Conservation (phyloP, 2,329 filamentous ascomycete species). For the Fusarium fracticaudum region DNA sequence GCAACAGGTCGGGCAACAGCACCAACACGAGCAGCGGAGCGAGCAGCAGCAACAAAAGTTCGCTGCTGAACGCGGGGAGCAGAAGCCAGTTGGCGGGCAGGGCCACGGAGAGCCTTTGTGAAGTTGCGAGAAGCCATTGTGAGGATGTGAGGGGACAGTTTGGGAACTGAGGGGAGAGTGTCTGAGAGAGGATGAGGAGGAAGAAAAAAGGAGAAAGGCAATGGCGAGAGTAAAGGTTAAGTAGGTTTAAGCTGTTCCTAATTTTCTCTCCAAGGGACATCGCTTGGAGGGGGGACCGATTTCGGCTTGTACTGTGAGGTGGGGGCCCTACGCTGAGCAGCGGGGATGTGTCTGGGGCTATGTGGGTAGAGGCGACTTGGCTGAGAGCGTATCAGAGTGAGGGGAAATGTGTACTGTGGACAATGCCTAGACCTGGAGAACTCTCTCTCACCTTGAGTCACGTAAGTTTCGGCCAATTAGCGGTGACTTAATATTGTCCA, state of each 20-base stretch:
- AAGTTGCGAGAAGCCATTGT: conserved; percentile 83
- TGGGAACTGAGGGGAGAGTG: conserved; percentile 35
- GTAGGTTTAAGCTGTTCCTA: conserved; percentile 31
- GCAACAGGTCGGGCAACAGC: conserved; percentile 63
- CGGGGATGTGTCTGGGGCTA: conserved; percentile 33
- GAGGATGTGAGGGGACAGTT: conserved; percentile 43
- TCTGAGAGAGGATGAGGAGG: conserved; percentile 44
- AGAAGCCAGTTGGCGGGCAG: conserved; percentile 68
- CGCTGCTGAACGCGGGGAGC: conserved; percentile 69
- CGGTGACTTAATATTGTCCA: conserved; percentile 1
- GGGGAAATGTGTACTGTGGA: neutral
- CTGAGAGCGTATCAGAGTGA: neutral
- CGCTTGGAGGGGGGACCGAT: conserved; percentile 35
- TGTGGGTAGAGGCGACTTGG: conserved; percentile 15
- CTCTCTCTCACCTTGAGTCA: conserved; percentile 30
- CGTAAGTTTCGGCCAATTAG: conserved; percentile 22
- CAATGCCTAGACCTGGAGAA: conserved; percentile 6
- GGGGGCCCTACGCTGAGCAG: conserved; percentile 28
- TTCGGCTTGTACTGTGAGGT: conserved; percentile 39
- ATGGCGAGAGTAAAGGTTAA: conserved; percentile 41
- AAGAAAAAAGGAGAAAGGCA: conserved; percentile 18
- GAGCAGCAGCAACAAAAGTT: conserved; percentile 69
- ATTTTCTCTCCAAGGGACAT: conserved; percentile 32
- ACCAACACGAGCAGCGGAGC: conserved; percentile 64
- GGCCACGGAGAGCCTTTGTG: conserved; percentile 72